These are phyloP conservation scores for Sutorius australiensis DNA, from an alignment of 768 basidiomycete species.

Conservation along the genomic window DNA sequence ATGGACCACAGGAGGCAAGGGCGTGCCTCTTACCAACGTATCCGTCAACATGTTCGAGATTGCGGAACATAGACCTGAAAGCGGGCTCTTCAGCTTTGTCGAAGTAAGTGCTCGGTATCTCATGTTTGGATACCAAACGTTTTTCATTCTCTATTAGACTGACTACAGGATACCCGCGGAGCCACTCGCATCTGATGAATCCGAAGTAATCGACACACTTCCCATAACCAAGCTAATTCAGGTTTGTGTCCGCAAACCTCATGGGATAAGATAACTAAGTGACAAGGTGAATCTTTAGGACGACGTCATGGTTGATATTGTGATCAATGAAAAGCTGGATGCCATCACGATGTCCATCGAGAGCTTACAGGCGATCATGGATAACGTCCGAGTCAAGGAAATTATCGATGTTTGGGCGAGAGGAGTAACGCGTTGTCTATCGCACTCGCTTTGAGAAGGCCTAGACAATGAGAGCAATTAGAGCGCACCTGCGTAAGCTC, in stretches of 20 bases:
- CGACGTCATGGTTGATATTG: slow-evolving; percentile 34
- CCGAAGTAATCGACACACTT: slow-evolving; percentile 14
- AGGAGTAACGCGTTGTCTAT: slow-evolving; percentile 14
- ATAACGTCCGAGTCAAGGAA: slow-evolving; percentile 11
- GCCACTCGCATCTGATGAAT: slow-evolving; percentile 4
- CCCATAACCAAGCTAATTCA: slow-evolving; percentile 24
- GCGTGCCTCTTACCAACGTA: slow-evolving; percentile 39
- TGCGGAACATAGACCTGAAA: slow-evolving; percentile 19
- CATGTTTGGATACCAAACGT: neutral
- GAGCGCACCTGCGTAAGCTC: slow-evolving; percentile 4
- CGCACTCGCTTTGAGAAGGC: neutral
- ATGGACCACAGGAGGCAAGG: slow-evolving; percentile 32
- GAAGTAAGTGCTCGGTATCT: slow-evolving; percentile 27
- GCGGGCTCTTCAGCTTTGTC: slow-evolving; percentile 29
- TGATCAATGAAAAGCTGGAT: slow-evolving; percentile 17
- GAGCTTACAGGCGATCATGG: slow-evolving; percentile 16
- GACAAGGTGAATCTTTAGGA: slow-evolving; percentile 20
- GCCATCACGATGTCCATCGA: slow-evolving; percentile 23
- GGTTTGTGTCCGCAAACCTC: slow-evolving; percentile 13
- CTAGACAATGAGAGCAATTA: neutral
- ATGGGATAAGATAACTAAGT: neutral
- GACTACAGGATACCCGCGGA: slow-evolving; percentile 35
- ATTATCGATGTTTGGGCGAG: slow-evolving; percentile 20
- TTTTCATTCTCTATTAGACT: slow-evolving; percentile 21
- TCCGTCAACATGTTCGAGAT: slow-evolving; percentile 42